Conservation (phyloP, 179 eudicot species). For the Dionaea muscipula region DNA sequence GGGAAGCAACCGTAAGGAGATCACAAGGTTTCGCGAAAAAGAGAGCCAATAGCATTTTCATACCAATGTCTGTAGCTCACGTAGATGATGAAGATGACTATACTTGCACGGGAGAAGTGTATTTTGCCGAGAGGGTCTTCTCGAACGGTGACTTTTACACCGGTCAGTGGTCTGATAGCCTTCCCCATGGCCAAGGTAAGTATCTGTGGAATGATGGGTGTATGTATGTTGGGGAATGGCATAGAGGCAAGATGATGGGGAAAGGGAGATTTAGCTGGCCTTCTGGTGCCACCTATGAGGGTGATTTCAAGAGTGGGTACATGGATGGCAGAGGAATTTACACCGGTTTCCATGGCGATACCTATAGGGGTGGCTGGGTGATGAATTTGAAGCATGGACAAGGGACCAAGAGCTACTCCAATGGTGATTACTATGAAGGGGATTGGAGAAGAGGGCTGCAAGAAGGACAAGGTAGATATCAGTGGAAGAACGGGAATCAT, state of each 20-base stretch:
- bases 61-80: conserved; percentile 69
- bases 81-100: conserved; percentile 41
- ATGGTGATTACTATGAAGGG: conserved; percentile 74
- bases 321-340: conserved; percentile 77
- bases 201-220: conserved; percentile 86
- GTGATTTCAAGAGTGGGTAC: conserved; percentile 65
- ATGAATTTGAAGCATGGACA: conserved; percentile 56
- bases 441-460: conserved; percentile 52
- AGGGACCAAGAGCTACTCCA: conserved; percentile 59
- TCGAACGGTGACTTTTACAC: conserved; percentile 83
- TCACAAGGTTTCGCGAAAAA: conserved; percentile 55
- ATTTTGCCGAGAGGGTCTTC: conserved; percentile 38
- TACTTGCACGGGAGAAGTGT: no score
- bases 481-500: conserved; percentile 79
- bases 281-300: conserved; percentile 76
- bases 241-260: conserved; percentile 59
- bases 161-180: conserved; percentile 44
- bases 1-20: conserved; percentile 78
- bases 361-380: conserved; percentile 58
- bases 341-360: conserved; percentile 69
- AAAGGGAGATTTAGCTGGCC: conserved; percentile 90
- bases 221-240: conserved; percentile 82
- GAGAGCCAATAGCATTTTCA: conserved; percentile 49
- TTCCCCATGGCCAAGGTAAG: conserved; percentile 76
- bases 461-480: conserved; percentile 68